Percentiles rank a stretch among this genome's conserved stretches.
Conservation (phyloP, 306 rosid genomes). For the Cicer judaicum region DNA sequence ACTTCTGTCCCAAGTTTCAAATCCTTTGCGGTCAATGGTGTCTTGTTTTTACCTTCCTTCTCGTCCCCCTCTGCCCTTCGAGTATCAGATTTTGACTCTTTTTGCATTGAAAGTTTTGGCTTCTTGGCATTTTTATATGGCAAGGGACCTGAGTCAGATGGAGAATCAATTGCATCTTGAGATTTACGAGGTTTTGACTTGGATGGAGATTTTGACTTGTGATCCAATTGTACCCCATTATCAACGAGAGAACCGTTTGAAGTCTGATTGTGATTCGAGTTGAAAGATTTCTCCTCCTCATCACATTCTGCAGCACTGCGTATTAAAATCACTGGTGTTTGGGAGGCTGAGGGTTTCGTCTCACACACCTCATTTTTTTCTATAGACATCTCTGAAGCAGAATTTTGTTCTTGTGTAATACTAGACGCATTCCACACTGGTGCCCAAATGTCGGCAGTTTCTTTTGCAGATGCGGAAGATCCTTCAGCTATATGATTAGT, state of each 20-base stretch:
- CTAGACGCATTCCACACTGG: constrained; percentile 49
- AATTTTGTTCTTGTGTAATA: constrained; percentile 46
- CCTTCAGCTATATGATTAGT: constrained; percentile 45
- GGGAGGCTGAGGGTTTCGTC: constrained; percentile 49
- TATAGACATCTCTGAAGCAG: constrained; percentile 48
- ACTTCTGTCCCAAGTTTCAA: constrained; percentile 75
- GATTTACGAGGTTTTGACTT: constrained; percentile 41
- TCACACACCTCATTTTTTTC: constrained; percentile 47
- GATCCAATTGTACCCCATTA: constrained; percentile 42
- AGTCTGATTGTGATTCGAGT: constrained; percentile 45
- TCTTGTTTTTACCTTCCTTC: constrained; percentile 47
- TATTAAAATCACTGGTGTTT: constrained; percentile 68
- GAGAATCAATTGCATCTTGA: constrained; percentile 45
- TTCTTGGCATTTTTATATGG: constrained; percentile 46
- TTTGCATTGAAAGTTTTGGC: constrained; percentile 46
- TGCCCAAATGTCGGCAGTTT: constrained; percentile 55
- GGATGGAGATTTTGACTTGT: constrained; percentile 43
- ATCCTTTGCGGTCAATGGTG: constrained; percentile 44
- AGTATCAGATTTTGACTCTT: constrained; percentile 42
- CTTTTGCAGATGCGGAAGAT: constrained; percentile 53
- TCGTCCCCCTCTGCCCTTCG: constrained; percentile 35
- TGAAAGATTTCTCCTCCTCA: constrained; percentile 70
- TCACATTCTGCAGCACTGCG: constrained; percentile 91
- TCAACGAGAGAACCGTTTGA: constrained; percentile 43
- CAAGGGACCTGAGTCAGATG: constrained; percentile 45